Evolutionary conservation across 352 stramenopile species (phyloP), one percentile per base, ranked within the genome.

Genomic region (Phytophthora pini): DNA sequence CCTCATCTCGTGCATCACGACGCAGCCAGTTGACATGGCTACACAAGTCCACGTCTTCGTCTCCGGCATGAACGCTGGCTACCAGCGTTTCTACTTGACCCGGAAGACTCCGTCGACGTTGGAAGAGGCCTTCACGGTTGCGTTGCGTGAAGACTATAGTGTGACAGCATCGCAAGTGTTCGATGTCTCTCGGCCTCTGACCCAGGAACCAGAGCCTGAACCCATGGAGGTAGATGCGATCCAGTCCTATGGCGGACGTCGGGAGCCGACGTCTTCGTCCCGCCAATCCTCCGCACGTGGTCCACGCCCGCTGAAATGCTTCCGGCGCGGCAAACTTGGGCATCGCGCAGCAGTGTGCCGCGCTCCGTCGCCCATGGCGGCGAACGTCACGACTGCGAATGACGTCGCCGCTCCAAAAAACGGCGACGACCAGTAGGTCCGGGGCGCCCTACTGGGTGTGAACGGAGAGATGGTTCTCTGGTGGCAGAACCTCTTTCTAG

Each of bases 151-250:
- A 44, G 40, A 63, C 31, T 63, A 66, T 26, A 72, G 44, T 15
- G 63, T 72, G 7, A 46, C 43, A 12, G 36, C 45, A 1, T 68
- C 61, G 10, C 59, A 61, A 29, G 50, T 34, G 0, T 43, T 70
- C 53, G 36, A 50, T 4, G 15, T 41, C 36, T 11, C 12, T 8
- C 2, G 38, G 12, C 0, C 26, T 47, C 17, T 12, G 10, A 34
- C 20, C 5, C 5, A 2, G 1, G 32, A 39, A 13, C 8, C 15
- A 5, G 34, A 39, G 15, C 55, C 62, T 2, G 47, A 59, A 24
- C 54, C 46, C 3, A 66, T 72, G 65, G 43, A 68, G 29, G 24
- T 74, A 7, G 45, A 68, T 20, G 54, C 54, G 1, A 70, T 74
- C 26, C n/a, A 45, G 5, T 17, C 49, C 5, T 38, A 44, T 9